Evolutionary conservation across 305 asterid species (phyloP).

Genomic region (Fraxinus sp.): DNA sequence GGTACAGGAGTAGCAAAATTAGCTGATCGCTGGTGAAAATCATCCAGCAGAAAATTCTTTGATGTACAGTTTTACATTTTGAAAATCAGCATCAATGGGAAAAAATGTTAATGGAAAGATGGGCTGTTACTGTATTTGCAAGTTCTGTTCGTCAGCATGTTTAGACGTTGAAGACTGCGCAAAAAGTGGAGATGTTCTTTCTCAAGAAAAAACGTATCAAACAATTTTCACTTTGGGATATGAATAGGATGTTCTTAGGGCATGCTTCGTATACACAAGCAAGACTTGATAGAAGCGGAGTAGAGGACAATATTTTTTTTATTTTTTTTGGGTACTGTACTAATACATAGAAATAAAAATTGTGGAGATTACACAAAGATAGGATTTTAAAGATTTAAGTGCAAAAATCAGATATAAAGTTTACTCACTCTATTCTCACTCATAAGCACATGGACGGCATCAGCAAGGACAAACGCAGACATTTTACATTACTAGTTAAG

Average conservation of each 20-base stretch:
- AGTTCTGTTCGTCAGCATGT: neutral
- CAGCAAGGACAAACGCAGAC: no score
- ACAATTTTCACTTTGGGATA: neutral
- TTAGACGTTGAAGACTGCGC: neutral
- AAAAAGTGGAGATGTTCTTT: neutral
- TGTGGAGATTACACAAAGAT: no score
- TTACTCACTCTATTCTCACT: no score
- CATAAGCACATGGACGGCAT: no score
- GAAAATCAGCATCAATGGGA: slow-evolving; percentile 15
- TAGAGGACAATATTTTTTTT: no score
- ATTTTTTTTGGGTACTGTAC: no score
- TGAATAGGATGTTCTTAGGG: neutral
- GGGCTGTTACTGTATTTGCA: neutral
- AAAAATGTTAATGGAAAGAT: neutral
- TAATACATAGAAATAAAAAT: no score
- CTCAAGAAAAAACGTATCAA: neutral
- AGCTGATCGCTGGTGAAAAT: slow-evolving; percentile 32
- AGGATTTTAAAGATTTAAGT: no score
- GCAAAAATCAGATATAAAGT: no score
- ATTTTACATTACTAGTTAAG: no score
- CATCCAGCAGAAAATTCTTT: slow-evolving; percentile 31
- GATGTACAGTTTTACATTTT: slow-evolving; percentile 25
- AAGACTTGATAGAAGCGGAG: no score
- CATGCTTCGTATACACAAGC: neutral
- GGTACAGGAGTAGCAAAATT: slow-evolving; percentile 26